Percentiles rank a stretch among this genome's conserved stretches.
Conservation (phyloP, 2,329 filamentous ascomycete species). For the Xenosphaeropsis pyriputrescens region DNA sequence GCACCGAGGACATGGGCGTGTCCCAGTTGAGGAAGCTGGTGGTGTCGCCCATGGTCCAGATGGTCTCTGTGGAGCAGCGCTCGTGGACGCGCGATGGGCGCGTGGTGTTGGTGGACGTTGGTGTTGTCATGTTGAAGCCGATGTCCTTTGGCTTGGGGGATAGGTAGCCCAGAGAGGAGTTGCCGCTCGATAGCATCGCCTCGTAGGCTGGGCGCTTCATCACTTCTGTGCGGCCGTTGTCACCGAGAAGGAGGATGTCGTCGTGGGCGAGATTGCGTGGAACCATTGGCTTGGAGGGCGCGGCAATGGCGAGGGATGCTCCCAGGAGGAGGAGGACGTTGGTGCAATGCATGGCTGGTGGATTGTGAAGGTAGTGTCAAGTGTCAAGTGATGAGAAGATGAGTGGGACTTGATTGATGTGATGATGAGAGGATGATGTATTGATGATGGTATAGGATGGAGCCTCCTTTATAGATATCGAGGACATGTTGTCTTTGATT, state of each 20-base stretch:
- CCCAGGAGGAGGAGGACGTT: slow-evolving; percentile 2
- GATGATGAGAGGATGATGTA: too few relatives aligned
- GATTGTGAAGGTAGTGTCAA: too few relatives aligned
- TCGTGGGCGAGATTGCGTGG: slow-evolving; percentile 7
- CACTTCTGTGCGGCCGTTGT: slow-evolving; percentile 11
- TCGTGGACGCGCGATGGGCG: slow-evolving; percentile 1
- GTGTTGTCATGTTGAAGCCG: slow-evolving; percentile 1
- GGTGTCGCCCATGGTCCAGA: slow-evolving; percentile 11
- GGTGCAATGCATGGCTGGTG: slow-evolving; percentile 1
- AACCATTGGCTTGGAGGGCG: neutral
- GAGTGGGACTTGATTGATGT: neutral
- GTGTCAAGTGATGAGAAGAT: slow-evolving; percentile 5
- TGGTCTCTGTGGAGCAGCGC: slow-evolving; percentile 8
- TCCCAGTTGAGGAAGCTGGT: slow-evolving; percentile 24
- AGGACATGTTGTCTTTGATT: too few relatives aligned
- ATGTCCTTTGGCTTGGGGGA: slow-evolving; percentile 2
- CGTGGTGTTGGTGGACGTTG: slow-evolving; percentile 1
- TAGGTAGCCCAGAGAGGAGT: slow-evolving; percentile 5
- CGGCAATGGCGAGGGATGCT: slow-evolving; percentile 3
- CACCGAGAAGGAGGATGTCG: slow-evolving; percentile 14
- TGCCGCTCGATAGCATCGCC: too few relatives aligned
- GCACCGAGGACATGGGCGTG: slow-evolving; percentile 20
- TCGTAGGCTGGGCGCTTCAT: slow-evolving; percentile 14
- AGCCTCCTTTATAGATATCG: too few relatives aligned
- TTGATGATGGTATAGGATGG: too few relatives aligned